phyloP scores from a whole-genome alignment of 2,329 filamentous ascomycete species.

The Furcasterigmium furcatum region DNA sequence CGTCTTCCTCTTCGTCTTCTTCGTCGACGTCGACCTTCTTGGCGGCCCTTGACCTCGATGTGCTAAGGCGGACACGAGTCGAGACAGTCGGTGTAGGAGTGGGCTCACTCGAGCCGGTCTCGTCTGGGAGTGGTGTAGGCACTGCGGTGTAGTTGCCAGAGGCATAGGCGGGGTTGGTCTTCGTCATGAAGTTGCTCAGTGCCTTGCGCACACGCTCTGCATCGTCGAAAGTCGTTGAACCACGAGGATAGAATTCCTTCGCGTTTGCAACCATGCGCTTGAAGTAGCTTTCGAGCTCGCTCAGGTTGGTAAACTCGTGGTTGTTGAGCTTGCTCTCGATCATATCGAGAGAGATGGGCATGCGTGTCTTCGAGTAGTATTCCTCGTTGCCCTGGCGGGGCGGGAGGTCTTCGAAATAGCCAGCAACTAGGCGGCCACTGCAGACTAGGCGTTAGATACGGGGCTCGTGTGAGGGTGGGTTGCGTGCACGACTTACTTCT shows the following conservation, averaged over 20 bases:
- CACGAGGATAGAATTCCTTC: constrained; percentile 77
- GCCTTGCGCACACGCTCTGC: constrained; percentile 85
- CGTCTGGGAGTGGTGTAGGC: constrained; percentile 69
- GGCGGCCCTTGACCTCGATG: constrained; percentile 9
- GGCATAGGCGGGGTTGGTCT: constrained; percentile 80
- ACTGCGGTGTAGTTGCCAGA: constrained; percentile 62
- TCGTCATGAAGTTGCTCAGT: constrained; percentile 83
- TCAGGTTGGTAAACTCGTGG: constrained; percentile 66
- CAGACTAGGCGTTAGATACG: background rate
- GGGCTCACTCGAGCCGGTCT: constrained; percentile 21
- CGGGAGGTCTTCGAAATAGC: constrained; percentile 71
- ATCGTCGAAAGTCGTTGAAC: constrained; percentile 73
- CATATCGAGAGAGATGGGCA: constrained; percentile 75
- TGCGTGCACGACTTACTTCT: constrained; percentile 57
- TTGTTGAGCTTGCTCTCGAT: constrained; percentile 73
- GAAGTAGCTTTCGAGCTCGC: constrained; percentile 77
- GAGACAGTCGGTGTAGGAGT: background rate
- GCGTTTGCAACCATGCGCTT: constrained; percentile 87
- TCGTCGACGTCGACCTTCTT: constrained; percentile 18
- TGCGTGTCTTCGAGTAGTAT: constrained; percentile 73
- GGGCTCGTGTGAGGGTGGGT: background rate
- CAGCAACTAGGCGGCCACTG: constrained; percentile 71
- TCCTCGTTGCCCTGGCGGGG: constrained; percentile 61
- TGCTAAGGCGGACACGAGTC: constrained; percentile 6
- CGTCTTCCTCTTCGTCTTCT: constrained; percentile 19